Evolutionary conservation across 1,139 yeast genomes (phyloP).

Genomic region (Sugiyamaella pinicola): DNA sequence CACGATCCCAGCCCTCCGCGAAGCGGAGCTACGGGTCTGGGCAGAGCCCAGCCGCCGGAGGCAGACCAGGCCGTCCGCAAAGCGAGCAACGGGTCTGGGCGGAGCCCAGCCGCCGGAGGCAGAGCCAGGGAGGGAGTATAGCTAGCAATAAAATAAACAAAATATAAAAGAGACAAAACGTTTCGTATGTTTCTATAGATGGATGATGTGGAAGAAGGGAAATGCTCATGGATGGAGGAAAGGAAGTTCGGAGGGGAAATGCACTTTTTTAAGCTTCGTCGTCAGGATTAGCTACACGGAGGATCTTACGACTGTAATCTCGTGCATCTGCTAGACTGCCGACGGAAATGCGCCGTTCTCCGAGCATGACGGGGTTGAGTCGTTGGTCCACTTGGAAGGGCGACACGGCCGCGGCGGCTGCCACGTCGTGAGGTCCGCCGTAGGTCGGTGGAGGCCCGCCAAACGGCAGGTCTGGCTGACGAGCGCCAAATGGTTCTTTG

Average conservation of each 20-base stretch:
- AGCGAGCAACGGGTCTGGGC: conserved; percentile 14
- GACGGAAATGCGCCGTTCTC: conserved; percentile 70
- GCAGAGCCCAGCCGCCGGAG: neutral
- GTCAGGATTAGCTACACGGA: conserved; percentile 77
- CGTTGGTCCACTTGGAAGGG: conserved; percentile 67
- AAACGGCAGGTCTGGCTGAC: conserved; percentile 27
- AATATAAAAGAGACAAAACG: conserved; percentile 2
- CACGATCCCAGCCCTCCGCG: no score
- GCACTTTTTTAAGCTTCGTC: conserved; percentile 27
- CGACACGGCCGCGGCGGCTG: conserved; percentile 33
- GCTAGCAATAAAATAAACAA: conserved; percentile 5
- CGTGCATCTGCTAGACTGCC: conserved; percentile 79
- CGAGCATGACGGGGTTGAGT: conserved; percentile 68
- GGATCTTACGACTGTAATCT: conserved; percentile 70
- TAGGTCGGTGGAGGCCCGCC: conserved; percentile 21
- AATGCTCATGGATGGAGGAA: neutral
- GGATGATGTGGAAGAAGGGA: neutral
- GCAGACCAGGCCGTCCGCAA: conserved; percentile 6
- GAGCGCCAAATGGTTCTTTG: conserved; percentile 36
- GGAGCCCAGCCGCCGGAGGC: conserved; percentile 18
- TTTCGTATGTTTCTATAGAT: conserved; percentile 3
- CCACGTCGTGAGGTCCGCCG: neutral
- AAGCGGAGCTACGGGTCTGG: no score
- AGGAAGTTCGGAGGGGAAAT: conserved; percentile 2
- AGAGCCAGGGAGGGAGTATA: neutral